Conservation (phyloP, 768 basidiomycete genomes). For the Galerina sulciceps region DNA sequence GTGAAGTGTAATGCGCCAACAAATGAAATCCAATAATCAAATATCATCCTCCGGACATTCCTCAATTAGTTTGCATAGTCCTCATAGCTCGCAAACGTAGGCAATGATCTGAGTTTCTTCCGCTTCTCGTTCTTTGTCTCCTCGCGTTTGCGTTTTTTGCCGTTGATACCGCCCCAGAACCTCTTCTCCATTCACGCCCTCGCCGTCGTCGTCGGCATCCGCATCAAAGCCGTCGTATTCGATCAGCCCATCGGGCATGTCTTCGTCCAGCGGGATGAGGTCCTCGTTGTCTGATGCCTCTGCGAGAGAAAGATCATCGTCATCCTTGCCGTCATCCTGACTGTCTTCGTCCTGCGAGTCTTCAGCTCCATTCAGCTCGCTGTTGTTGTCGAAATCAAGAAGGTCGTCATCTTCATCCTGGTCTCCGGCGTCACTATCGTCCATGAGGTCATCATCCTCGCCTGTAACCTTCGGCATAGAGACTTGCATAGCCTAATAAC, state of each 20-base stretch:
- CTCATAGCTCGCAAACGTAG: constrained; percentile 87
- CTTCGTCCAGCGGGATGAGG: constrained; percentile 59
- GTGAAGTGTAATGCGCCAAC: background rate
- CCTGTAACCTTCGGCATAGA: constrained; percentile 69
- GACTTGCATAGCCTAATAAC: constrained; percentile 82
- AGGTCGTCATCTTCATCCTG: constrained; percentile 38
- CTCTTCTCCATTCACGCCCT: constrained; percentile 46
- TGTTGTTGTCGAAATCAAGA: constrained; percentile 28
- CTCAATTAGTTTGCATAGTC: constrained; percentile 86
- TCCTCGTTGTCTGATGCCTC: constrained; percentile 79
- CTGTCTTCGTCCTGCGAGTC: constrained; percentile 30
- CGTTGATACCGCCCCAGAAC: constrained; percentile 62
- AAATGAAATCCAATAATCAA: constrained; percentile 22
- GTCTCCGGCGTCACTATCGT: constrained; percentile 39
- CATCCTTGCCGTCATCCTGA: constrained; percentile 37
- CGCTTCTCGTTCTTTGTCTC: constrained; percentile 49
- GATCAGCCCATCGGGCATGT: constrained; percentile 59
- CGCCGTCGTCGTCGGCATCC: constrained; percentile 47
- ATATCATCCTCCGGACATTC: constrained; percentile 73
- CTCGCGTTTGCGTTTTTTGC: constrained; percentile 51
- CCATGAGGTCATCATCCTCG: constrained; percentile 49
- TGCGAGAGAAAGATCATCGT: constrained; percentile 52
- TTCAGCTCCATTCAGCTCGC: constrained; percentile 28
- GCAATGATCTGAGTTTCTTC: constrained; percentile 71
- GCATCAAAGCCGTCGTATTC: constrained; percentile 62